Conservation (phyloP, 2,329 filamentous ascomycete genomes). For the Fusarium sp. region DNA sequence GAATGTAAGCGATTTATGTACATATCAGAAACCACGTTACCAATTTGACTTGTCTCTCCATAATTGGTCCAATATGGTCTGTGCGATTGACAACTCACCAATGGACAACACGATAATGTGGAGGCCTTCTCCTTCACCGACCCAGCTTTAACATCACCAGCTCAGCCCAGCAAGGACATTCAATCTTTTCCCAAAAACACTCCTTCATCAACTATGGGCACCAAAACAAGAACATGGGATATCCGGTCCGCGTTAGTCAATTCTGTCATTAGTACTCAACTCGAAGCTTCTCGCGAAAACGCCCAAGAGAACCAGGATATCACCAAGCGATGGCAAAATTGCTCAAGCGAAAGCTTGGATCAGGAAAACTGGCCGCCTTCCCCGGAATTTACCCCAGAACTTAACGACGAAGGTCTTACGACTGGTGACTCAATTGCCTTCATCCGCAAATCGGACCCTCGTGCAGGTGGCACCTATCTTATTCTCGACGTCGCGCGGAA, state of each 20-base stretch:
- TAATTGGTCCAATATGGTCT: background rate
- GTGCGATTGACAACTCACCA: background rate
- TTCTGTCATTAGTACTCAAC: background rate
- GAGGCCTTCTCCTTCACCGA: background rate
- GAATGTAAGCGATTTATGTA: background rate
- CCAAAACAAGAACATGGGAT: background rate
- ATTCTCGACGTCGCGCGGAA: background rate
- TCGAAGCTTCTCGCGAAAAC: background rate
- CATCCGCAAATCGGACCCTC: slow-evolving; percentile 1
- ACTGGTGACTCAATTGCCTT: background rate
- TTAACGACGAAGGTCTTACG: background rate
- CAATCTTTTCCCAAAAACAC: background rate
- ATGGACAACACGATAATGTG: background rate
- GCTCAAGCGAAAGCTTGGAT: background rate
- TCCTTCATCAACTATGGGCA: background rate
- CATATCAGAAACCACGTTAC: background rate
- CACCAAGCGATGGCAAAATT: background rate
- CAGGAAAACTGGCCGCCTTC: background rate
- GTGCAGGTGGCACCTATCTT: background rate
- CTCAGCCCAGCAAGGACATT: background rate
- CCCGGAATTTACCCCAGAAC: background rate
- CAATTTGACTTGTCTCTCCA: background rate
- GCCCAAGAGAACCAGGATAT: background rate
- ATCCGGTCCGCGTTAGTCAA: background rate
- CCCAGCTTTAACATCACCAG: background rate